Base-by-base conservation (phyloP, 805 yeast genomes). In the Starmerella floris region DNA sequence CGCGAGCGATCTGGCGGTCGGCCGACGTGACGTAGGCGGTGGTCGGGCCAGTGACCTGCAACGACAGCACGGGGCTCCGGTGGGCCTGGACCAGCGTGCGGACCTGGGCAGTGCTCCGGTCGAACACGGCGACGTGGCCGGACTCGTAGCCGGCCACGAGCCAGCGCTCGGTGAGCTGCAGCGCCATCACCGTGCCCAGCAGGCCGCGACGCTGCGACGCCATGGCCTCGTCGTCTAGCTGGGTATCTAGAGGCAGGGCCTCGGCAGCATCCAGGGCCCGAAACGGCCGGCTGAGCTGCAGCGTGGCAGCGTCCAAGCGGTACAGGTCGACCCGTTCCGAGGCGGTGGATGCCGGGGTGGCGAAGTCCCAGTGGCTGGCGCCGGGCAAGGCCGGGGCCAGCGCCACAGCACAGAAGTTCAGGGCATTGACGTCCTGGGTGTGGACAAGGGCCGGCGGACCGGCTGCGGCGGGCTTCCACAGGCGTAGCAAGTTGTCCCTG, bases 351-450 rank as follows among this genome's bases (percentile, higher is more conserved):
- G 78, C 75, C 0, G 94, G 84, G 1, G 82, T 72, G 0, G 69
- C 69, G 5, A 77, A 55, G 22, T 74, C 43, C 13, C 49, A 50
- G 19, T 35, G 37, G 25, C 61, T 55, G 1, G 56, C 55, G 5
- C 21, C 3, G n/a, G 8, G 8, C 8, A 6, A 10, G 16, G 9
- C 17, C 11, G 37, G 37, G 6, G 38, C 42, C 16, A 69, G 58
- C 4, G 68, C 76, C n/a, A 77, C 74, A 42, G 76, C 74, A 51
- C 84, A 72, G 57, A 78, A 83, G 52, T 81, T 83, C 49, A 83
- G 62, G 3, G 83, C 66, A 57, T 83, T 83, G 34, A 80, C 79
- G 5, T 85, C 85, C 50, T 79, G 65, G 16, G 70, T 67, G 46
- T 69, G 66, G 1, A 63, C 57, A 26, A 60, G 49, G 50, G 60